Conservation (phyloP, 306 rosid genomes). For the Cicer bijugum region DNA sequence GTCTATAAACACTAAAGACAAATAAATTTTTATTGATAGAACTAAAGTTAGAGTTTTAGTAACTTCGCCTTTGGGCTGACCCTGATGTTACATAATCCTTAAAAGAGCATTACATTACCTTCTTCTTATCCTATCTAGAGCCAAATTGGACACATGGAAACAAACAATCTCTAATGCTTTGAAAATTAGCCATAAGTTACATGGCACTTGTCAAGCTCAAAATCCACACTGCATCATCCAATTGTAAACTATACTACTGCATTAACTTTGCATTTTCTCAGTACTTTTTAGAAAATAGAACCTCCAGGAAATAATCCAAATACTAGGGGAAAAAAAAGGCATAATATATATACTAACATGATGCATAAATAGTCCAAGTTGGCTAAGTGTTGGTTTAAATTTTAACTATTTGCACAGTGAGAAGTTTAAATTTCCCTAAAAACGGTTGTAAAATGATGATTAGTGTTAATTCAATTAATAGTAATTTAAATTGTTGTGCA, state of each 20-base stretch:
- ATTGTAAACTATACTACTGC: constrained; percentile 39
- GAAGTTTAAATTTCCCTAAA: too few species aligned
- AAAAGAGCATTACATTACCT: constrained; percentile 33
- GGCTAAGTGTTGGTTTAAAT: constrained; percentile 32
- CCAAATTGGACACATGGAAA: constrained; percentile 50
- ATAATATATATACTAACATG: too few species aligned
- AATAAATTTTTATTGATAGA: too few species aligned
- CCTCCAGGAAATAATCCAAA: neutral
- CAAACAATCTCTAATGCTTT: constrained; percentile 36
- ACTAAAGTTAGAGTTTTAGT: too few species aligned
- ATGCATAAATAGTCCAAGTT: constrained; percentile 14
- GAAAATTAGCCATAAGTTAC: constrained; percentile 40
- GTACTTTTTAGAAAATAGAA: constrained; percentile 35
- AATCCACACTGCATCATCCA: constrained; percentile 42
- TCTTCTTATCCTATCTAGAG: constrained; percentile 47
- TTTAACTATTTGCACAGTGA: constrained; percentile 13
- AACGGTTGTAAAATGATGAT: too few species aligned
- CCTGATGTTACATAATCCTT: constrained; percentile 32
- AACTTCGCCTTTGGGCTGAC: too few species aligned
- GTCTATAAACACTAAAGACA: too few species aligned
- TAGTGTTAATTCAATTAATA: too few species aligned
- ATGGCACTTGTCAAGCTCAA: neutral
- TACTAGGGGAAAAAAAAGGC: too few species aligned
- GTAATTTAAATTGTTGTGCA: constrained; percentile 41
- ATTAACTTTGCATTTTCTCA: neutral